Conservation (phyloP, 2,329 filamentous ascomycete species). For the Ploettnerulaceae sp. region DNA sequence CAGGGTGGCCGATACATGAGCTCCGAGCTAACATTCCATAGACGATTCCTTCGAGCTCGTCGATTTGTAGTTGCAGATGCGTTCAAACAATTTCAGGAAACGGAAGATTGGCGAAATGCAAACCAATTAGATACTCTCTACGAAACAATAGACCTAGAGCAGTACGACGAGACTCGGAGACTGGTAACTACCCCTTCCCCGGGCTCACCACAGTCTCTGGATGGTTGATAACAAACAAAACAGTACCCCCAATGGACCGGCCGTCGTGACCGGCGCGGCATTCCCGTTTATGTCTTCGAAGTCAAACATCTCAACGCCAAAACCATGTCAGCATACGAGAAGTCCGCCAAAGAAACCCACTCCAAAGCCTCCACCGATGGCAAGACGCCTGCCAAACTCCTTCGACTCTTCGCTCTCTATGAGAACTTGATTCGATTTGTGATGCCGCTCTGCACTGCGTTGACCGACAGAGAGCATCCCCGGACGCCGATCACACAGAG, state of each 20-base stretch:
- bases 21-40: slow-evolving; percentile 34
- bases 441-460: slow-evolving; percentile 76
- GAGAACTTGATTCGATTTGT: slow-evolving; percentile 87
- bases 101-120: slow-evolving; percentile 78
- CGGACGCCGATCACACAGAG: slow-evolving; percentile 86
- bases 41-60: slow-evolving; percentile 80
- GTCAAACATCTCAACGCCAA: slow-evolving; percentile 79
- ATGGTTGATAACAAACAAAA: slow-evolving; percentile 2
- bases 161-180: slow-evolving; percentile 74
- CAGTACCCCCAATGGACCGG: slow-evolving; percentile 95
- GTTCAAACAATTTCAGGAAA: slow-evolving; percentile 78
- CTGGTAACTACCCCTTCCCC: slow-evolving; percentile 51
- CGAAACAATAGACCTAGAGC: slow-evolving; percentile 76
- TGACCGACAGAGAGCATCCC: slow-evolving; percentile 64
- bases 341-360: slow-evolving; percentile 48
- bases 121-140: slow-evolving; percentile 78
- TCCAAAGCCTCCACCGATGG: slow-evolving; percentile 60
- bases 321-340: slow-evolving; percentile 74
- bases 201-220: not conserved
- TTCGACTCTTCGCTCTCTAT: slow-evolving; percentile 87
- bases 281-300: slow-evolving; percentile 88
- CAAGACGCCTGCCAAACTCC: slow-evolving; percentile 67
- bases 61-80: slow-evolving; percentile 76
- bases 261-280: slow-evolving; percentile 81
- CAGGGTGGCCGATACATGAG: not conserved